Base-by-base conservation (phyloP, 129 eudicot genomes). In the Lactuca saligna region DNA sequence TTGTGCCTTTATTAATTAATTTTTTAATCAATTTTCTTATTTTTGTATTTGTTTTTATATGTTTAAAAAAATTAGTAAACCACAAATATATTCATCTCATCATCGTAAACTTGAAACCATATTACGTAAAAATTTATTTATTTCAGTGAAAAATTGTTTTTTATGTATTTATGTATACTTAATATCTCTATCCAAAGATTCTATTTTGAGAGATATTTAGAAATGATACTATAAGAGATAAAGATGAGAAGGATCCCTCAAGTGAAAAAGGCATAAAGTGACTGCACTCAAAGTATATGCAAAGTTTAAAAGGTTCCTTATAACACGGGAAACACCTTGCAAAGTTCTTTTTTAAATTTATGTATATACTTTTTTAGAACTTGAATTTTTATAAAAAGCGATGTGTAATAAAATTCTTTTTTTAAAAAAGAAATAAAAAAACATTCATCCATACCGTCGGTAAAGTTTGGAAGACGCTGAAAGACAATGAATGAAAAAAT, bases 291-390 rank as follows among this genome's bases (percentile, higher is more conserved):
- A 70, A 59, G 73, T 60, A 58, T 58, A 75, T 66, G 68, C 73
- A 75, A 66, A 75, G 58, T 31, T 34, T 54, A 63, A 73, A 65
- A 74, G 35, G 59, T 65, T 66, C 66, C 78, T 34, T 65, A 32
- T 65, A 65, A 65, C 65, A 65, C 78, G 78, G 66, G 25, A 54
- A 33, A 57, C 50, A 44, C 50, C 68, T 46, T 38, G 16, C 54
- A 63, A 54, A 73, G 70, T 75, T 59, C 46, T 54, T 38, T 58
- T 51, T 12, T 32, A 35, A 57, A 66, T 66, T 46, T 66, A 57
- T 17, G 20, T 44, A 54, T 37, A 25, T 12, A 44, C 7, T 8
- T 12, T 1, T 16, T 49, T 37, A 13, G n/a, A 17, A 11, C 32
- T 66, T 67, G 9, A 39, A 6, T 3, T 59, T 55, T 55, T 16